phyloP scores from a whole-genome alignment of 2,329 filamentous ascomycete genomes.

The Pochonia chlamydosporia region DNA sequence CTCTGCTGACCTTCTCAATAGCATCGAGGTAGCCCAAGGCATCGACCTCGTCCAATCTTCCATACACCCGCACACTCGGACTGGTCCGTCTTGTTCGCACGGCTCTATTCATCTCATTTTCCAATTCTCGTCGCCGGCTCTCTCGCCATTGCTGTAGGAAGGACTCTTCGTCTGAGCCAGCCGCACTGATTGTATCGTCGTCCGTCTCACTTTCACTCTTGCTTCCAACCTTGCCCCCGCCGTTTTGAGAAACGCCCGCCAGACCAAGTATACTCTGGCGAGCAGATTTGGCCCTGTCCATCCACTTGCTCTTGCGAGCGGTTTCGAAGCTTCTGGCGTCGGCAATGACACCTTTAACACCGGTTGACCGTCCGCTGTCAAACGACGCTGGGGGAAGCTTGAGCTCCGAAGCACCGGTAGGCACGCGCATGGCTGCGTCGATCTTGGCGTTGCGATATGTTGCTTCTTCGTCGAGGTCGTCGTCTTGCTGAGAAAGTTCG shows the following conservation, averaged over 20 bases:
- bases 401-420: slow-evolving; percentile 45
- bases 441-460: slow-evolving; percentile 47
- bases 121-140: slow-evolving; percentile 70
- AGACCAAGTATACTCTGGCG: slow-evolving; percentile 51
- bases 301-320: slow-evolving; percentile 53
- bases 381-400: slow-evolving; percentile 58
- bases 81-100: slow-evolving; percentile 64
- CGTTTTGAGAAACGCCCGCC: slow-evolving; percentile 20
- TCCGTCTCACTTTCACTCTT: slow-evolving; percentile 42
- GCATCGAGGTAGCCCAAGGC: slow-evolving; percentile 91
- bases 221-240: slow-evolving; percentile 7
- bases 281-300: slow-evolving; percentile 44
- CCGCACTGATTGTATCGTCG: slow-evolving; percentile 33
- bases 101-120: slow-evolving; percentile 49
- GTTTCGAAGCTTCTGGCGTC: slow-evolving; percentile 73
- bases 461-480: slow-evolving; percentile 54
- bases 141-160: slow-evolving; percentile 86
- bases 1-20: slow-evolving; percentile 78
- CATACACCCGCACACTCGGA: slow-evolving; percentile 73
- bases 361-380: slow-evolving; percentile 66
- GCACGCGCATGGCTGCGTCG: slow-evolving; percentile 61
- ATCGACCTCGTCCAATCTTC: slow-evolving; percentile 77
- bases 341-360: slow-evolving; percentile 82
- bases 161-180: slow-evolving; percentile 64
- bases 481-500: slow-evolving; percentile 42